Conservation (phyloP, 768 basidiomycete species). For the Boletus patriciae region DNA sequence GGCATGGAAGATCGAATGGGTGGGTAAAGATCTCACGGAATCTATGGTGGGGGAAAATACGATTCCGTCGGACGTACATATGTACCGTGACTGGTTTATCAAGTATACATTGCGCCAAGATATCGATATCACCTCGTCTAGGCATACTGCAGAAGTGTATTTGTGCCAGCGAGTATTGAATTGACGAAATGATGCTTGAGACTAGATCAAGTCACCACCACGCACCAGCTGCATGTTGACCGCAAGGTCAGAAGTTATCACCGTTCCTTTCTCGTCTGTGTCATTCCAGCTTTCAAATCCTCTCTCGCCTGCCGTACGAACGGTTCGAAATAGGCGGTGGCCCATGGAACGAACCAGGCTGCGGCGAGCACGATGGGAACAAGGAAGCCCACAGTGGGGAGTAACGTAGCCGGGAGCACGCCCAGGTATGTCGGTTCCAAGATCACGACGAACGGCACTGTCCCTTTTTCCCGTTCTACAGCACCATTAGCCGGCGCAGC, state of each 20-base stretch:
- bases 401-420: conserved; percentile 55
- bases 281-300: conserved; percentile 15
- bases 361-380: conserved; percentile 30
- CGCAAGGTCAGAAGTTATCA: conserved; percentile 16
- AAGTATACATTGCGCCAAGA: not conserved
- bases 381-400: conserved; percentile 34
- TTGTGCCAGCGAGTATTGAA: not conserved
- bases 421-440: conserved; percentile 64
- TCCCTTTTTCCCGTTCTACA: not conserved
- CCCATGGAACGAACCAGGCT: conserved; percentile 14
- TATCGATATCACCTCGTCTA: not conserved
- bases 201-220: conserved; percentile 18
- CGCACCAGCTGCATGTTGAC: conserved; percentile 27
- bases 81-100: not conserved
- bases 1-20: not conserved
- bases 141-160: not conserved
- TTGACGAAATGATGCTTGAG: conserved; percentile 1
- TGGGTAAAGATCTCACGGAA: conserved; percentile 14
- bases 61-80: not conserved
- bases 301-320: conserved; percentile 25
- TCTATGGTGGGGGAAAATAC: conserved; percentile 9
- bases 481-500: not conserved
- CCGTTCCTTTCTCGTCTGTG: conserved; percentile 15
- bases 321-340: conserved; percentile 23
- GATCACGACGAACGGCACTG: conserved; percentile 50